A percentile compares a stretch with the other conserved stretches of the same genome.
phyloP scores from a whole-genome alignment of 2,329 filamentous ascomycete genomes.

The Pseudogymnoascus verrucosus region DNA sequence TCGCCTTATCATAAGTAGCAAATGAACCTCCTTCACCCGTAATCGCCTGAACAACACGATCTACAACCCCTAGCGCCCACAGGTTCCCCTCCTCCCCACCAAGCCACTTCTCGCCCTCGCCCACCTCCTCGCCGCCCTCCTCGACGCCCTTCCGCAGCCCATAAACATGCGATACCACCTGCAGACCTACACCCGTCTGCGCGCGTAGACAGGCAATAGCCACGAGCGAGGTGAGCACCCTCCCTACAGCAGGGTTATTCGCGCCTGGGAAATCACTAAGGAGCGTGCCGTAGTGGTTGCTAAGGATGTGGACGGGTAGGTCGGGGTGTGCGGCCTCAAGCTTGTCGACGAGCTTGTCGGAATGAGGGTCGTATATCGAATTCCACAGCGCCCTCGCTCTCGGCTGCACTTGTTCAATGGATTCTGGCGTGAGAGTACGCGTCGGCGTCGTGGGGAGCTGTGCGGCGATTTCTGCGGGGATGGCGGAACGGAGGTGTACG shows the following conservation, averaged over 20 bases:
- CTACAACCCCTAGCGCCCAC: conserved; percentile 55
- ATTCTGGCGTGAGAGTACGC: conserved; percentile 42
- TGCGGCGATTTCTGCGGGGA: conserved; percentile 44
- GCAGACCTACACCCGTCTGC: conserved; percentile 75
- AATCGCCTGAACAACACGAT: conserved; percentile 49
- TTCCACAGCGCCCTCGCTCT: conserved; percentile 65
- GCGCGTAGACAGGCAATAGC: conserved; percentile 68
- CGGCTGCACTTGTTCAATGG: conserved; percentile 44
- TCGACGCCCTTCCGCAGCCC: conserved; percentile 69
- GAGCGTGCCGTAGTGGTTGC: conserved; percentile 64
- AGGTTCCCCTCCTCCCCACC: conserved; percentile 56
- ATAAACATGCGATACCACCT: conserved; percentile 78
- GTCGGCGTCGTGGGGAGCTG: conserved; percentile 49
- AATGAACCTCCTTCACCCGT: conserved; percentile 41
- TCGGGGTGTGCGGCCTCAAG: conserved; percentile 73
- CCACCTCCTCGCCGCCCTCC: conserved; percentile 48
- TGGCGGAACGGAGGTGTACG: conserved; percentile 54
- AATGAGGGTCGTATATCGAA: conserved; percentile 68
- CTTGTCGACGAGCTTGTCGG: conserved; percentile 61
- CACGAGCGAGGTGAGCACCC: conserved; percentile 64
- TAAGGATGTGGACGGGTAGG: conserved; percentile 70
- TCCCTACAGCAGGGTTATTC: conserved; percentile 45
- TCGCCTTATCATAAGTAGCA: conserved; percentile 21
- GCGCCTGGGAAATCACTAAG: conserved; percentile 52
- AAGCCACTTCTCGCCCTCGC: conserved; percentile 50